phyloP scores from a whole-genome alignment of 257 asterid genomes.

The Orobanche coerulescens region DNA sequence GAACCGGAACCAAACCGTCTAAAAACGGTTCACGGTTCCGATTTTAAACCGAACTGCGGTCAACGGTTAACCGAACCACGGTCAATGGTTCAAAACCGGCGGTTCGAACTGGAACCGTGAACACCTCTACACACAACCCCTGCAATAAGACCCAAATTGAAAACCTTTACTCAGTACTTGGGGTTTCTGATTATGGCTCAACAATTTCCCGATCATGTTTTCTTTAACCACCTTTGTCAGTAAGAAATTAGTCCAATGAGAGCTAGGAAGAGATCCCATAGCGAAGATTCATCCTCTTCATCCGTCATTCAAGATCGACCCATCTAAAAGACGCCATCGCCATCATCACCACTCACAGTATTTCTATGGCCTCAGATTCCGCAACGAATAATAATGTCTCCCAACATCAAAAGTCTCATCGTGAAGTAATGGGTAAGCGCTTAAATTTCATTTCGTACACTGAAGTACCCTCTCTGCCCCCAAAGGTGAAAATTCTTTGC shows the following conservation, averaged over 20 bases:
- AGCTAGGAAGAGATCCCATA: constrained; percentile 33
- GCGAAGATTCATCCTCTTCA: constrained; percentile 40
- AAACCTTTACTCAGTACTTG: not conserved
- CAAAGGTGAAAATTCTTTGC: constrained; percentile 52
- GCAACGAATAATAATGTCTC: constrained; percentile 13
- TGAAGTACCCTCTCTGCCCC: constrained; percentile 34
- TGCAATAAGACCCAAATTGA: not conserved
- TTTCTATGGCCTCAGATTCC: constrained; percentile 20
- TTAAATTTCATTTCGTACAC: constrained; percentile 33
- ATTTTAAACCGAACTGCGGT: too few species aligned
- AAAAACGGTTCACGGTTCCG: too few species aligned
- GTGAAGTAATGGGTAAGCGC: constrained; percentile 31
- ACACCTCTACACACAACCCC: too few species aligned
- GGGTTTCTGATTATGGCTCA: constrained; percentile 27
- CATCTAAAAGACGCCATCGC: constrained; percentile 17
- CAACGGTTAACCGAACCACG: too few species aligned
- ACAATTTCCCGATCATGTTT: constrained; percentile 8
- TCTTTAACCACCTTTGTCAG: not conserved
- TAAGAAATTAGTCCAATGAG: constrained; percentile 26
- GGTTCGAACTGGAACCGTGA: too few species aligned
- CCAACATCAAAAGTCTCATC: constrained; percentile 27
- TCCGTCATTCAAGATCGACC: constrained; percentile 49
- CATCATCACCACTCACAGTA: constrained; percentile 17
- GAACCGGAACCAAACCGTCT: too few species aligned
- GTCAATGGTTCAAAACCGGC: too few species aligned